These are phyloP conservation scores for Linnemannia schmuckeri DNA, from an alignment of 192 early-diverging fungal genomes.

Conservation along the genomic window DNA sequence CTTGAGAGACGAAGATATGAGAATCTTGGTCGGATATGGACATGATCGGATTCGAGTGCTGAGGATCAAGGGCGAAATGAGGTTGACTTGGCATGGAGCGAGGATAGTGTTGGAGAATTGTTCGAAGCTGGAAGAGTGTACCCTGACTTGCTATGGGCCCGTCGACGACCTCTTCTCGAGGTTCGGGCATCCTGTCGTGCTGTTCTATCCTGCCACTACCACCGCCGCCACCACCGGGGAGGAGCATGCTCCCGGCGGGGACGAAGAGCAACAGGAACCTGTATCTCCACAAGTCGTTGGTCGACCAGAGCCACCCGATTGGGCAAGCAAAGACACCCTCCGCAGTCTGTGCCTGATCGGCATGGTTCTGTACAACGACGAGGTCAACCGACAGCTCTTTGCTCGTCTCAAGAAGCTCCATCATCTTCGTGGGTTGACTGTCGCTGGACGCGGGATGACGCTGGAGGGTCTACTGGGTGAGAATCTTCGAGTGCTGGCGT, in stretches of 20 bases:
- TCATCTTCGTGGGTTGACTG: not conserved
- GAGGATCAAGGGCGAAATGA: not conserved
- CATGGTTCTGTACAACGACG: not conserved
- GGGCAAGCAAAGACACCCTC: not conserved
- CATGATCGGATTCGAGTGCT: not conserved
- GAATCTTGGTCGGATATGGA: not conserved
- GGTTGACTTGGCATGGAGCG: not conserved
- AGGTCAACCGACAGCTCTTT: not conserved
- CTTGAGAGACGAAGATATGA: not conserved
- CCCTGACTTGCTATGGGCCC: not conserved
- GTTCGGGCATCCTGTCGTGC: not conserved
- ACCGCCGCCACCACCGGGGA: not conserved
- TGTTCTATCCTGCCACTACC: not conserved
- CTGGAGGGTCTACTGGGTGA: not conserved
- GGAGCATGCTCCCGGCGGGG: not conserved
- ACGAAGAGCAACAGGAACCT: not conserved
- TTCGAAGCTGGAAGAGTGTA: not conserved
- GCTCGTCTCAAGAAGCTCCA: not conserved
- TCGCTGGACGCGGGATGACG: not conserved
- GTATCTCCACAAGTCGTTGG: not conserved
- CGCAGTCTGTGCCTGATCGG: not conserved
- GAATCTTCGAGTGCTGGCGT: not conserved
- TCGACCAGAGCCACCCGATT: not conserved
- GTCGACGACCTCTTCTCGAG: not conserved
- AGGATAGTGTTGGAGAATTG: slow-evolving; percentile 11